Evolutionary conservation across 208 protist species (phyloP), one percentile per base, ranked within the genome.

Genomic region (Hexamita inflata): DNA sequence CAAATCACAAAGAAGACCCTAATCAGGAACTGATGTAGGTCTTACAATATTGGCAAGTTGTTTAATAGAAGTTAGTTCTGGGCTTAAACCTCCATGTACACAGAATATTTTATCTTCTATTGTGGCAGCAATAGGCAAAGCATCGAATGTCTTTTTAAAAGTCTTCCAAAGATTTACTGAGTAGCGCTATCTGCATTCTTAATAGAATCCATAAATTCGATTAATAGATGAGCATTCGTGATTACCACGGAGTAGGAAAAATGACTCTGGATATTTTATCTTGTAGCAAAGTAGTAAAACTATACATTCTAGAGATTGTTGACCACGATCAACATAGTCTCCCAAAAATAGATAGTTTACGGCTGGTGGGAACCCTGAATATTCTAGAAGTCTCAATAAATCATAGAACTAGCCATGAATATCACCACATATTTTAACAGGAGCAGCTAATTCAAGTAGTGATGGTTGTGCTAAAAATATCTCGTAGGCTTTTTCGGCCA

Each of bases 401-500:
- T 99, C 96, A 79, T 93, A 97, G 82, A 96, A 99, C 86, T 99
- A 95, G 9, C 96, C 96, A 78, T 98, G 95, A 58, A 98, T 94
- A 82, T 99, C 96, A 29, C 95, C 58, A 80, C 82, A 78, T 0
- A 82, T 75, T 34, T 81, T 81, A 24, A 81, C 42, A 38, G 78
- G 78, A 26, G 78, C 75, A 42, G 85, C 82, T 24, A 90, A 75
- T 77, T 90, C 86, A 2, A 89, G 83, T 28, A 89, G 75, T 1
- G 83, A 77, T 29, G 82, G 84, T 66, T 89, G 84, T 26, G 58
- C 62, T 13, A 83, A 76, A 58, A 88, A 85, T 32, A 88, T 77
- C 58, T 85, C 65, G 29, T 42, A 57, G 13, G 78, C 60, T 32
- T 76, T 70, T 30, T 60, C 9, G 30, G 74, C 68, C 0, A 85